Conservation (phyloP, 768 basidiomycete genomes). For the Amyloporia xantha region DNA sequence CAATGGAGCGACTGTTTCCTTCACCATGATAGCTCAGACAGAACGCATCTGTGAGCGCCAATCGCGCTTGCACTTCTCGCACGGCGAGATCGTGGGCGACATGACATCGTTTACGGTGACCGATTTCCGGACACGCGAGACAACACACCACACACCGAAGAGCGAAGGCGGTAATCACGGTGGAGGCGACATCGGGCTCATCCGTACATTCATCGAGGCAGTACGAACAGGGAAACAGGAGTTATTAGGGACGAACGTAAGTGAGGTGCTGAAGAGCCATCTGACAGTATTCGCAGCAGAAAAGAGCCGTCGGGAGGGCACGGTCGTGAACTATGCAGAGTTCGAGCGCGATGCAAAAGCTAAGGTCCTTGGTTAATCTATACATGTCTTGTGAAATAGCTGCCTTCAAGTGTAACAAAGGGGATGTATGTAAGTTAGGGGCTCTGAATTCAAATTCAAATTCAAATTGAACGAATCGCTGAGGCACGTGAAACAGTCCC, state of each 20-base stretch:
- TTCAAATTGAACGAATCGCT: neutral
- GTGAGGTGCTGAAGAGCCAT: slow-evolving; percentile 71
- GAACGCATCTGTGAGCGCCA: slow-evolving; percentile 77
- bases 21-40: slow-evolving; percentile 87
- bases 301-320: slow-evolving; percentile 61
- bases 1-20: slow-evolving; percentile 72
- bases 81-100: slow-evolving; percentile 87
- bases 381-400: neutral
- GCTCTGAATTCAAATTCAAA: neutral
- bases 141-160: slow-evolving; percentile 40
- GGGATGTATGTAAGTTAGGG: neutral
- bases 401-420: neutral
- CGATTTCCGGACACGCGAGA: slow-evolving; percentile 58
- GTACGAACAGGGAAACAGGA: slow-evolving; percentile 60
- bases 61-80: slow-evolving; percentile 76
- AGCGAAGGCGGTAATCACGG: slow-evolving; percentile 71
- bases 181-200: slow-evolving; percentile 76
- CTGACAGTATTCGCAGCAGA: slow-evolving; percentile 87
- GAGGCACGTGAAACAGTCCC: neutral
- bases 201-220: slow-evolving; percentile 69
- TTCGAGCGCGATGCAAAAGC: slow-evolving; percentile 45
- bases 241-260: slow-evolving; percentile 56
- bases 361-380: slow-evolving; percentile 12
- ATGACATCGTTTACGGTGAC: slow-evolving; percentile 71
- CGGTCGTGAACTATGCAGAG: slow-evolving; percentile 59